Conservation (phyloP, 2,329 filamentous ascomycete genomes). For the Reticulascus tulasneorum region DNA sequence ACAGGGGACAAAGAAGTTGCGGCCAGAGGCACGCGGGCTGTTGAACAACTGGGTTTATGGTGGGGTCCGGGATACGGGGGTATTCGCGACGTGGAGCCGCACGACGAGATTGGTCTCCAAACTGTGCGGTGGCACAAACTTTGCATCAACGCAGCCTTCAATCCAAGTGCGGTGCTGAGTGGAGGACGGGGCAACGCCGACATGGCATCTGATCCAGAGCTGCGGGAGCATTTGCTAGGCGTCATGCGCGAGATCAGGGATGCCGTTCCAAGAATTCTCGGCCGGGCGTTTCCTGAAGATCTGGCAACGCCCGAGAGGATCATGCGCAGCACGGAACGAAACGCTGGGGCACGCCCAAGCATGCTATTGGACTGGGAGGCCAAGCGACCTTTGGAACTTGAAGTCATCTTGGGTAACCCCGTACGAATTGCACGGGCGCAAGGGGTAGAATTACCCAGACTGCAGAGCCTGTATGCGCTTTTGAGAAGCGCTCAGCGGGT, state of each 20-base stretch:
- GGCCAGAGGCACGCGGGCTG: constrained; percentile 34
- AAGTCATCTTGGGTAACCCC: constrained; percentile 70
- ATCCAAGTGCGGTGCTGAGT: constrained; percentile 65
- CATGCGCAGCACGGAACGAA: constrained; percentile 58
- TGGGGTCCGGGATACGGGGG: constrained; percentile 50
- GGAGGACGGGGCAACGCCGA: constrained; percentile 61
- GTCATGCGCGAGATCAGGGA: constrained; percentile 68
- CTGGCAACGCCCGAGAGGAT: constrained; percentile 62
- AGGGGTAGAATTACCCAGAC: constrained; percentile 60
- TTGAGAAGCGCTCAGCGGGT: constrained; percentile 57
- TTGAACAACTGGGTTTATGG: constrained; percentile 45
- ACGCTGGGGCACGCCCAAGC: constrained; percentile 59
- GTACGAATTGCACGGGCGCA: constrained; percentile 59
- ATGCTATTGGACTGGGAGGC: constrained; percentile 71
- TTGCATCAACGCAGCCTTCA: constrained; percentile 72
- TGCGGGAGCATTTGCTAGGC: constrained; percentile 57
- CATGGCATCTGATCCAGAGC: constrained; percentile 61
- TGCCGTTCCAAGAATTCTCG: constrained; percentile 60
- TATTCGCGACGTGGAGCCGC: constrained; percentile 61
- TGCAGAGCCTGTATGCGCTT: constrained; percentile 65
- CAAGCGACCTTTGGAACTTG: constrained; percentile 63
- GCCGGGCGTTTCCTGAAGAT: constrained; percentile 53
- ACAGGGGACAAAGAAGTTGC: constrained; percentile 27
- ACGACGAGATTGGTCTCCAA: constrained; percentile 64
- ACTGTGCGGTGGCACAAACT: constrained; percentile 73